phyloP scores from a whole-genome alignment of 2,329 filamentous ascomycete genomes.

The Aureobasidium leucospermi region DNA sequence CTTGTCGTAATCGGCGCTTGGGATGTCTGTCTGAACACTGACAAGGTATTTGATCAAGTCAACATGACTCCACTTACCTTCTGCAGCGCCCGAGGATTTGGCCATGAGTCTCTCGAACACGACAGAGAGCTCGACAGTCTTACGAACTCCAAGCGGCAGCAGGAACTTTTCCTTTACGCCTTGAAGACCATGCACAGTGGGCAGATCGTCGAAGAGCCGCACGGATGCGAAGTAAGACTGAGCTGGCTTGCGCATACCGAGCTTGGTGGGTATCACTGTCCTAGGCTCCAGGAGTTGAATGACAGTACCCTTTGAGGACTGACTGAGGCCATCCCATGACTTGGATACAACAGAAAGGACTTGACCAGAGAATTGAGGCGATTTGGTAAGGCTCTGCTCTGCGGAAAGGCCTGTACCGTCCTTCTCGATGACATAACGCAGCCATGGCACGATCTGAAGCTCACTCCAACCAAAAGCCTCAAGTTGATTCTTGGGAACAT shows the following conservation, averaged over 20 bases:
- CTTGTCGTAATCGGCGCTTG: conserved; percentile 68
- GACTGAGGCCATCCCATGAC: conserved; percentile 75
- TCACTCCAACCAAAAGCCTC: conserved; percentile 80
- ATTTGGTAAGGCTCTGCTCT: conserved; percentile 63
- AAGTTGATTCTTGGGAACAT: conserved; percentile 59
- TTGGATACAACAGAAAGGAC: conserved; percentile 78
- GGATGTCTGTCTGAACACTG: conserved; percentile 85
- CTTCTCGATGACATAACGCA: conserved; percentile 69
- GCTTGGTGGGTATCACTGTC: conserved; percentile 79
- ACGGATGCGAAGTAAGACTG: conserved; percentile 94
- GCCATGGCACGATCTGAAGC: conserved; percentile 77
- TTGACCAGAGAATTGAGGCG: conserved; percentile 65
- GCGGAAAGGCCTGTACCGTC: conserved; percentile 52
- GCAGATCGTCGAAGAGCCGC: conserved; percentile 88
- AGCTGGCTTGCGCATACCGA: conserved; percentile 76
- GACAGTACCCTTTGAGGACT: conserved; percentile 58
- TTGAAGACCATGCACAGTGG: conserved; percentile 67
- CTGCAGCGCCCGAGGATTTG: conserved; percentile 43
- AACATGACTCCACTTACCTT: conserved; percentile 75
- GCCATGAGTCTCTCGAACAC: conserved; percentile 82
- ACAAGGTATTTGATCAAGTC: conserved; percentile 92
- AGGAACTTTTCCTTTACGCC: conserved; percentile 89
- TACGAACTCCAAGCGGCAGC: conserved; percentile 74
- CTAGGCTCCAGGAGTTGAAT: conserved; percentile 57
- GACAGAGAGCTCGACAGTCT: conserved; percentile 88